A percentile compares a stretch with the other conserved stretches of the same genome.
Evolutionary conservation across 805 yeast genomes (phyloP).

Genomic region (Candida ulmi): DNA sequence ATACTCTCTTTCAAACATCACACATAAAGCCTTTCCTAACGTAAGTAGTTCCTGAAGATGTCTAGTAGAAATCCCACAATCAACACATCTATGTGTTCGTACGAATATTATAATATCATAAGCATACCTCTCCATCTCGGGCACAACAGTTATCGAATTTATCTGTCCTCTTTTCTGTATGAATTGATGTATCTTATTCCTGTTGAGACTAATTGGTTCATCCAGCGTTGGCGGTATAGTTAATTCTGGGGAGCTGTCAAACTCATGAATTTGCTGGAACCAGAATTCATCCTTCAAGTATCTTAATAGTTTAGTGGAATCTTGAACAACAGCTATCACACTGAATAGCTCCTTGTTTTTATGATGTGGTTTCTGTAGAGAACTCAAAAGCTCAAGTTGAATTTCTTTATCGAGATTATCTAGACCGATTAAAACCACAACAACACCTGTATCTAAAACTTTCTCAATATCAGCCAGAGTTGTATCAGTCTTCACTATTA

Average conservation of each 20-base stretch:
- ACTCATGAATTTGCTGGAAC: slow-evolving; percentile 1
- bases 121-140: slow-evolving; percentile 48
- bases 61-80: slow-evolving; percentile 46
- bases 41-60: slow-evolving; percentile 37
- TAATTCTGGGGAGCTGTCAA: not conserved
- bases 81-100: slow-evolving; percentile 50
- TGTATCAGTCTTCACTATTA: not conserved
- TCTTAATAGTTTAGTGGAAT: not conserved
- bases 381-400: not conserved
- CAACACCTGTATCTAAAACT: not conserved
- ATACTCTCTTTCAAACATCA: slow-evolving; percentile 32
- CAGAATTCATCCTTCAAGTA: slow-evolving; percentile 1
- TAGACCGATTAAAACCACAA: not conserved
- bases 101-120: slow-evolving; percentile 50
- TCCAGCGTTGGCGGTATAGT: not conserved
- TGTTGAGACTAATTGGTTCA: not conserved
- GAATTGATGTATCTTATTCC: not conserved
- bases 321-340: not conserved
- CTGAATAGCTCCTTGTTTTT: not conserved
- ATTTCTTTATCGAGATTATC: not conserved
- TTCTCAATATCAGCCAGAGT: not conserved
- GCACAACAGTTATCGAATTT: slow-evolving; percentile 26
- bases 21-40: slow-evolving; percentile 35
- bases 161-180: not conserved
- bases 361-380: not conserved